Base-by-base conservation (phyloP, 2,329 filamentous ascomycete genomes). In the Neocucurbitaria cava region DNA sequence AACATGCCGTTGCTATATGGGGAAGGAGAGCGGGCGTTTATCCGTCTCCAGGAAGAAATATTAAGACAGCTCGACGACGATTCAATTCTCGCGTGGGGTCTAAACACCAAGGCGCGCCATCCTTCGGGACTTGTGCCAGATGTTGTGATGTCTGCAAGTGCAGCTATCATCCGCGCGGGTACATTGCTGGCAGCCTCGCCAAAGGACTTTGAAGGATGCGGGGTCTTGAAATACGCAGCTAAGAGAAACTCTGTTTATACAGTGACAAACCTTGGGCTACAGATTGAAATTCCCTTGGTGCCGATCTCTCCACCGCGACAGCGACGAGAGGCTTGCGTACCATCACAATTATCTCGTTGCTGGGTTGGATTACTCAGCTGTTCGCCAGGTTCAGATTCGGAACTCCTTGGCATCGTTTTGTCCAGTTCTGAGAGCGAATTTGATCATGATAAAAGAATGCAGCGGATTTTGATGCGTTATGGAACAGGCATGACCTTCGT, bases 1-100 rank as follows among this genome's bases (percentile, higher is more conserved):
- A 63, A 64, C 23, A 70, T 75, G 62, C 61, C 69, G 3, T 48
- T 71, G 9, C 45, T 71, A 1, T 74, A 75, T 49, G 72, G 72
- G 6, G 72, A 72, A 58, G 69, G 69, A 3, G 8, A 54, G 7
- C 50, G 54, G 18, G 65, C 67, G 1, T 71, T 70, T 49, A 17
- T 9, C 1, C 45, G 67, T 9, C 54, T 71, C 3, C 60, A 66
- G 35, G 53, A 65, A 46, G 67, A 67, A 35, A 68, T 70, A 13
- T 53, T 64, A 15, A 56, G 36, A 26, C 46, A n/a, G 3, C 24
- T n/a, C 2, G 28, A 53, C 6, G 61, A 66, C 15, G 40, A 59
- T 13, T 55, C 56, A 7, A 45, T 66, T n/a, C 59, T 66, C 20
- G 62, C 58, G 11, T 62, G 52, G 59, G 33, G 10, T 3, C 45